phyloP scores from a whole-genome alignment of 1,284 basidiomycete genomes.

The Cutaneotrichosporon curvatum region DNA sequence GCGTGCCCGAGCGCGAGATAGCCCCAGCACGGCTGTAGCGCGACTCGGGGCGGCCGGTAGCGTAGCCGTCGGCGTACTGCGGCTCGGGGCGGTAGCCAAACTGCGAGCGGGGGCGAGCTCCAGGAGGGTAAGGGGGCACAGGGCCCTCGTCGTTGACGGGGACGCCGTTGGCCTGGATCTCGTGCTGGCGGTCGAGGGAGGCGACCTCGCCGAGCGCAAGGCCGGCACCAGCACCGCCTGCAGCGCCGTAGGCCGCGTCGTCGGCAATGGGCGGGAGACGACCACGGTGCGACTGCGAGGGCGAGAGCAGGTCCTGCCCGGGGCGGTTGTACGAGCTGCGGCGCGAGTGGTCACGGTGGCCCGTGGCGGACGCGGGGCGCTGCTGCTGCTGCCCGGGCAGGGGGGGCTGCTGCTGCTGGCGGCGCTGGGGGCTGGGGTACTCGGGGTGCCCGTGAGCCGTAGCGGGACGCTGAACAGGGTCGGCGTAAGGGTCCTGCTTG shows the following conservation, averaged over 20 bases:
- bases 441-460: background rate
- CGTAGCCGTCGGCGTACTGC: slow-evolving; percentile 15
- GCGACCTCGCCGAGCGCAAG: slow-evolving; percentile 3
- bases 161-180: slow-evolving; percentile 26
- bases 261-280: slow-evolving; percentile 11
- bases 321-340: background rate
- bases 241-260: slow-evolving; percentile 2
- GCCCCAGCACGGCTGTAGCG: slow-evolving; percentile 2
- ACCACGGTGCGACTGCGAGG: background rate
- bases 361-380: background rate
- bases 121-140: slow-evolving; percentile 2
- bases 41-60: slow-evolving; percentile 7
- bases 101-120: slow-evolving; percentile 16
- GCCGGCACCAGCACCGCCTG: slow-evolving; percentile 7
- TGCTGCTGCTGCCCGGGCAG: too few relatives aligned
- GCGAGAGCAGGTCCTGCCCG: background rate
- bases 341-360: background rate
- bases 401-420: background rate
- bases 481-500: slow-evolving; percentile 1
- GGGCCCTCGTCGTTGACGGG: slow-evolving; percentile 11
- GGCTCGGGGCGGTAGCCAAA: slow-evolving; percentile 33
- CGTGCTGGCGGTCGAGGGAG: slow-evolving; percentile 21
- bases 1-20: slow-evolving; percentile 11
- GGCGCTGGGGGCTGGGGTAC: background rate
- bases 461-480: background rate